phyloP scores from a whole-genome alignment of 2,329 filamentous ascomycete species.

The Sclerotinia nivalis region DNA sequence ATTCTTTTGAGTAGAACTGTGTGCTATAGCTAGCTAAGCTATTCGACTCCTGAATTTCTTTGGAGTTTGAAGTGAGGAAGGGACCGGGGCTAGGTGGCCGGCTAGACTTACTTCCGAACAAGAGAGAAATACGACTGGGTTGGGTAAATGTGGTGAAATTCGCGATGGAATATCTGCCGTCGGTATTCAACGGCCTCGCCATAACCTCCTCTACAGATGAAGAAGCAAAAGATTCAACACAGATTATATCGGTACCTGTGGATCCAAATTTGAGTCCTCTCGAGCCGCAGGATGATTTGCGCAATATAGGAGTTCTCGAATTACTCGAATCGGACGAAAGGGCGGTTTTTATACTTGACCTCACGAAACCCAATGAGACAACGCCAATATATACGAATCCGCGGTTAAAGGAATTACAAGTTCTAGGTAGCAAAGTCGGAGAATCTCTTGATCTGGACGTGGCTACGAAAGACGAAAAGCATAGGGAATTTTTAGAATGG shows the following conservation, averaged over 20 bases:
- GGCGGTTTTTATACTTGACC: conserved; percentile 33
- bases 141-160: conserved; percentile 7
- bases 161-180: conserved; percentile 16
- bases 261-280: conserved; percentile 13
- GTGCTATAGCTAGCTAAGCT: background rate
- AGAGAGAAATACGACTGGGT: background rate
- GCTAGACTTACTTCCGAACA: background rate
- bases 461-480: conserved; percentile 6
- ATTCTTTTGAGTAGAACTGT: background rate
- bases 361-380: conserved; percentile 22
- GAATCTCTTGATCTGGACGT: background rate
- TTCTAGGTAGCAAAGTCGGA: conserved; percentile 8
- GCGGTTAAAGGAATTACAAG: conserved; percentile 21
- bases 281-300: conserved; percentile 20
- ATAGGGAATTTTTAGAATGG: conserved; percentile 13
- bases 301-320: conserved; percentile 30
- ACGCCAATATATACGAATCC: conserved; percentile 31
- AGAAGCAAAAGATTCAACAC: conserved; percentile 3
- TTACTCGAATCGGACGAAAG: conserved; percentile 33
- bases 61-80: background rate
- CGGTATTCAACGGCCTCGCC: conserved; percentile 3
- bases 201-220: background rate
- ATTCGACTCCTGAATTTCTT: background rate
- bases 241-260: background rate
- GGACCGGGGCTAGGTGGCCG: background rate